Evolutionary conservation across 139 green algal genomes (phyloP), one percentile per base, ranked within the genome.

Genomic region (Ostreobium quekettii): DNA sequence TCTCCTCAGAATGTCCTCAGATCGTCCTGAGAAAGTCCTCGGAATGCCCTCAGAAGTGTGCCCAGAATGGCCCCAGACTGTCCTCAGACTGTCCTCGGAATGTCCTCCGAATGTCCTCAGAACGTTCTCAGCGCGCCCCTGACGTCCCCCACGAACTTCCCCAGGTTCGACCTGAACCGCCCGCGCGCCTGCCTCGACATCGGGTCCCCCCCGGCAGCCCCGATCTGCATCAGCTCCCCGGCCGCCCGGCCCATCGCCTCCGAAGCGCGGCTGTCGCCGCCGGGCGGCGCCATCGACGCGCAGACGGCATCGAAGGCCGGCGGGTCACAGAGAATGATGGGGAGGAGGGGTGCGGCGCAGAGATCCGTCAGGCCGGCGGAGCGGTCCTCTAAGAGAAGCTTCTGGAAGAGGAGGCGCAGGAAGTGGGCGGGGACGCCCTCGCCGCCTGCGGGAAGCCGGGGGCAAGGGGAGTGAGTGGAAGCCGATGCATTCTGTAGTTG

Each of bases 111-210:
- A n/a, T n/a, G n/a, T n/a, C n/a, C n/a, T 70, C 48, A 87, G 0
- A 64, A 64, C n/a, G 68, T 37, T 4, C 78, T 67, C 7, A 86
- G 64, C 1, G 81, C 71, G 26, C 66, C 69, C n/a, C 81, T 69
- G n/a, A 74, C 69, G 32, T 82, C 79, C 22, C 36, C 39, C 8
- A 86, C 60, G 60, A 82, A 83, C 15, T 60, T 58, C 37, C 36
- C 36, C 26, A 87, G 47, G 1, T 74, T 78, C 2, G 61, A 53
- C 2, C 71, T 48, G 53, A 87, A 87, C 0, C 60, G 57, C 4
- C 65, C 53, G 46, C 74, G 71, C 15, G 15, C 42, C 42, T 11
- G 42, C 42, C 42, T 11, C 11, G 42, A 53, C 11, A 26, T 26
- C 11, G 42, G 42, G 42, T 53, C 42, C 42, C 11, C 19, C 19